Percentiles rank a stretch among this genome's conserved stretches.
phyloP scores from a whole-genome alignment of 2,329 filamentous ascomycete species.

The Neopestalotiopsis clavispora region DNA sequence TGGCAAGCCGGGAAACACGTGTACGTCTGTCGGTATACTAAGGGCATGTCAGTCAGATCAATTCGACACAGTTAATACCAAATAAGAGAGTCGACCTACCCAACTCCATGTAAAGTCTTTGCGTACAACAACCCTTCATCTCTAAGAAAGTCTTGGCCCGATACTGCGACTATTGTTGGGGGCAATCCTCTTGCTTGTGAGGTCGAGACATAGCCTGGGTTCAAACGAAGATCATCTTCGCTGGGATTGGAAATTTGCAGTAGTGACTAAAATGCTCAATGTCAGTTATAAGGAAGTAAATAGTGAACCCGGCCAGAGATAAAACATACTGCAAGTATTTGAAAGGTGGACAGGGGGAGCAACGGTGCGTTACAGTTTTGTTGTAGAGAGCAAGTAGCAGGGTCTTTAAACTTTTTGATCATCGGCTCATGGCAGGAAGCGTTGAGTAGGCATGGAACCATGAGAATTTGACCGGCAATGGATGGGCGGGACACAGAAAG shows the following conservation, averaged over 20 bases:
- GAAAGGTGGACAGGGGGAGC: slow-evolving; percentile 1
- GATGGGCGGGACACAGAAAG: background rate
- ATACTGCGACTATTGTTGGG: background rate
- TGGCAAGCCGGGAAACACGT: slow-evolving; percentile 13
- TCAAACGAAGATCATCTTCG: slow-evolving; percentile 5
- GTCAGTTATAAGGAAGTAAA: background rate
- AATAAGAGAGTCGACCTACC: background rate
- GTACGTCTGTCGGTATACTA: slow-evolving; percentile 9
- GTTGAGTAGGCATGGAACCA: slow-evolving; percentile 3
- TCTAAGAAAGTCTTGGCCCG: background rate
- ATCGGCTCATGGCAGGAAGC: slow-evolving; percentile 7
- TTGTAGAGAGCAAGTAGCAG: slow-evolving; percentile 4
- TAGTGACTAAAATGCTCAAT: background rate
- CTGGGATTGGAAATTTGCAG: slow-evolving; percentile 2
- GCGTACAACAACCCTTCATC: background rate
- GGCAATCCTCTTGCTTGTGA: slow-evolving; percentile 1
- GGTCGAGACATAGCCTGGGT: slow-evolving; percentile 6
- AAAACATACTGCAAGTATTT: background rate
- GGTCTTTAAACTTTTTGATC: background rate
- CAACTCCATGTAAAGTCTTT: background rate
- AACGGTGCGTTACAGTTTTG: background rate
- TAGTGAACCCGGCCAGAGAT: background rate
- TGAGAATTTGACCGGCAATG: slow-evolving; percentile 10
- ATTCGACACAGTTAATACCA: background rate
- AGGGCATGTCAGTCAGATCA: background rate